These are phyloP conservation scores for Multifurca ochricompacta DNA, from an alignment of 768 basidiomycete genomes.

Conservation along the genomic window DNA sequence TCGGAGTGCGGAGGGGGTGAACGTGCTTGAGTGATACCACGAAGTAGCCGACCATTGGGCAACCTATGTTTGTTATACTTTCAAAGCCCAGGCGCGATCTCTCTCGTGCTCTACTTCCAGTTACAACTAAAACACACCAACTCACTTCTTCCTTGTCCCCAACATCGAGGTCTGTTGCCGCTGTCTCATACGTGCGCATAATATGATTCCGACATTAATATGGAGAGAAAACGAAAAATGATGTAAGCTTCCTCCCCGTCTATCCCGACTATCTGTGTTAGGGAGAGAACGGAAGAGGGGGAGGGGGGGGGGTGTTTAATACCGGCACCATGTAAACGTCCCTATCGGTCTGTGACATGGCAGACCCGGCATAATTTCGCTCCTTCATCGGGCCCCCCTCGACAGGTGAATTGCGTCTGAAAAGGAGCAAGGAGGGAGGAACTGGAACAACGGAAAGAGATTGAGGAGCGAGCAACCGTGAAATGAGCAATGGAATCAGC, in stretches of 20 bases:
- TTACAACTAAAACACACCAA: too few relatives aligned
- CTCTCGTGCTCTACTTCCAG: too few relatives aligned
- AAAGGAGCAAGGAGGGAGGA: not conserved
- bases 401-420: not conserved
- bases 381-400: not conserved
- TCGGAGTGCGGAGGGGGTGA: not conserved
- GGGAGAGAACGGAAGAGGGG: too few relatives aligned
- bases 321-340: too few relatives aligned
- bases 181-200: not conserved
- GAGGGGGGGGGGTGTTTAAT: too few relatives aligned
- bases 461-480: not conserved
- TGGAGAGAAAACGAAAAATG: too few relatives aligned
- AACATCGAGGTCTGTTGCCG: not conserved
- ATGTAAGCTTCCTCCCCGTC: too few relatives aligned
- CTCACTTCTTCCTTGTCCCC: not conserved
- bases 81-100: too few relatives aligned
- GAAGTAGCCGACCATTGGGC: not conserved
- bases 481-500: not conserved
- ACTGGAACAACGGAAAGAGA: not conserved
- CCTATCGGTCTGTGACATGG: constrained; percentile 6
- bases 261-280: too few relatives aligned
- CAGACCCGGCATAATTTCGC: constrained; percentile 2
- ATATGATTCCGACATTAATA: not conserved
- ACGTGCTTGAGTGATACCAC: not conserved
- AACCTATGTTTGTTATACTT: too few relatives aligned